Evolutionary conservation across 306 rosid species (phyloP).

Genomic region (Sophora flavescens): DNA sequence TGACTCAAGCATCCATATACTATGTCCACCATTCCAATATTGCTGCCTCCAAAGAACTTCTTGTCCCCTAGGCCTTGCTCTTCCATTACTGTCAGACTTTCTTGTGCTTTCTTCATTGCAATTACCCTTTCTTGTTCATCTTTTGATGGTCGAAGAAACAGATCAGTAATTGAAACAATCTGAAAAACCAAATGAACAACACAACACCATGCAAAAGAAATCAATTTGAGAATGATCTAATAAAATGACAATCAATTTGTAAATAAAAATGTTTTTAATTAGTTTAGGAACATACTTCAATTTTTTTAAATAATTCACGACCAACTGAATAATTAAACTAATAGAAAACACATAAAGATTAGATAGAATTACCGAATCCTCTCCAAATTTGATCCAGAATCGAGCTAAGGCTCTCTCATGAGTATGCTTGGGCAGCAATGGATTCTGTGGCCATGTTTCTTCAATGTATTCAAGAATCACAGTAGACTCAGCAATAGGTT

Average conservation of each 20-base stretch:
- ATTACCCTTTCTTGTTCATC: constrained; percentile 47
- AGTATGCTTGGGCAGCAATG: constrained; percentile 52
- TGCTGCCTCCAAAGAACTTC: constrained; percentile 56
- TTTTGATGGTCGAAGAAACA: constrained; percentile 34
- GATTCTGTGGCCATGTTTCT: constrained; percentile 61
- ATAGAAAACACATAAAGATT: too few relatives aligned
- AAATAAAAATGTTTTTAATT: too few relatives aligned
- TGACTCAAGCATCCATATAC: constrained; percentile 50
- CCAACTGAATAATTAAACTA: too few relatives aligned
- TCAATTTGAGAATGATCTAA: neutral
- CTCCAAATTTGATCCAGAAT: constrained; percentile 59
- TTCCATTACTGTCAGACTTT: constrained; percentile 44
- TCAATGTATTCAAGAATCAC: constrained; percentile 61
- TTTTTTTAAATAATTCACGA: too few relatives aligned
- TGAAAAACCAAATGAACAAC: constrained; percentile 3
- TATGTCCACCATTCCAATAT: constrained; percentile 55
- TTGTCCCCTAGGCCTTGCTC: constrained; percentile 49
- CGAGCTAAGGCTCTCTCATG: constrained; percentile 58
- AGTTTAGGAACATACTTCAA: too few relatives aligned
- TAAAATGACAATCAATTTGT: neutral
- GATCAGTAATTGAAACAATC: constrained; percentile 27
- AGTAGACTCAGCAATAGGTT: constrained; percentile 49
- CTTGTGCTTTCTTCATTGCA: constrained; percentile 41
- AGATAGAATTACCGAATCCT: constrained; percentile 51
- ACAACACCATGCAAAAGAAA: neutral